These are phyloP conservation scores for Triticum aestivum DNA, from an alignment of 176 grass and related monocot species.

Conservation along the genomic window IWGSC_CS_RefSeq_v2.1 NC_057812.1:600477030-600477529, in stretches of 20 bases:
- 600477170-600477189: not conserved
- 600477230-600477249: not conserved
- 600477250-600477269: conserved; percentile 1
- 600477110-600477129: conserved; percentile 9
- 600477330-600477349: not conserved
- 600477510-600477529: not conserved
- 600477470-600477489: not conserved
- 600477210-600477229: not conserved
- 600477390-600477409: not conserved
- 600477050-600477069: not conserved
- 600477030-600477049: not conserved
- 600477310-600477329: not conserved
- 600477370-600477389: not conserved
- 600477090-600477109: not conserved
- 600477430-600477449: not conserved
- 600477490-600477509: not conserved
- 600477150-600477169: not conserved
- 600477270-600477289: not conserved
- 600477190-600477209: not conserved
- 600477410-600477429: not conserved
- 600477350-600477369: not conserved
- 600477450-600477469: not conserved
- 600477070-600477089: not conserved
- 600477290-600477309: not conserved
- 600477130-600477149: not conserved